Evolutionary conservation across 2,329 filamentous ascomycete genomes (phyloP).

Genomic region (Ascosphaera pollenicola): DNA sequence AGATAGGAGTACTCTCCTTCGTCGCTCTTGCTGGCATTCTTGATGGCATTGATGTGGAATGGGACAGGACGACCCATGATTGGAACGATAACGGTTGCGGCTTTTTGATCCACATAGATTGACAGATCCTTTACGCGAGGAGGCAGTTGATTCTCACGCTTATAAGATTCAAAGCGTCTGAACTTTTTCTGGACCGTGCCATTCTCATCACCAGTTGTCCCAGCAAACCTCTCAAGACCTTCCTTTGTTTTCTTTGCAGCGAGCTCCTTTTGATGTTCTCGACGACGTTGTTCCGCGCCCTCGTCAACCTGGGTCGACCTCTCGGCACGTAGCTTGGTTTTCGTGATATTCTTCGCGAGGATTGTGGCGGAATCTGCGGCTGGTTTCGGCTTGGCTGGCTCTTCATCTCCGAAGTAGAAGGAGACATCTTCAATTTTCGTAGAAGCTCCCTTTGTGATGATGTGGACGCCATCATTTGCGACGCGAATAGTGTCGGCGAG

Average conservation of each 20-base stretch:
- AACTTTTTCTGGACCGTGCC: slow-evolving; percentile 94
- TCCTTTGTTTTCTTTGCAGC: slow-evolving; percentile 76
- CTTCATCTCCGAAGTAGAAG: slow-evolving; percentile 97
- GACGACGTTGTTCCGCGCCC: slow-evolving; percentile 65
- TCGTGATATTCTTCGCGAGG: slow-evolving; percentile 86
- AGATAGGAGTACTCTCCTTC: slow-evolving; percentile 88
- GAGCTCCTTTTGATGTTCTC: slow-evolving; percentile 80
- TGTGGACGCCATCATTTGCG: slow-evolving; percentile 40
- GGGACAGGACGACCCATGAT: slow-evolving; percentile 96
- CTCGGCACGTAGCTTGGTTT: slow-evolving; percentile 77
- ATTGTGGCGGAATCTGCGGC: slow-evolving; percentile 75
- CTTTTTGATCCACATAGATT: slow-evolving; percentile 80
- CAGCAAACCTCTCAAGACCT: slow-evolving; percentile 64
- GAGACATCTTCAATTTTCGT: slow-evolving; percentile 84
- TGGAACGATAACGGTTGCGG: slow-evolving; percentile 71
- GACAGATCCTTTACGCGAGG: slow-evolving; percentile 60
- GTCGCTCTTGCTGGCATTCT: slow-evolving; percentile 94
- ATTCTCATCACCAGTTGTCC: slow-evolving; percentile 64
- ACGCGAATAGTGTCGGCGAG: slow-evolving; percentile 89
- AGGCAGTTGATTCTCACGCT: slow-evolving; percentile 88
- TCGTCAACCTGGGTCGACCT: slow-evolving; percentile 74
- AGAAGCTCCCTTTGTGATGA: slow-evolving; percentile 85
- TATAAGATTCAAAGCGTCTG: slow-evolving; percentile 98
- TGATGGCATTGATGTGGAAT: slow-evolving; percentile 96
- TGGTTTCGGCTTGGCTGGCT: slow-evolving; percentile 59